Percentiles rank a stretch among this genome's conserved stretches.
Conservation (phyloP, 2,329 filamentous ascomycete species). For the Paramyrothecium sp. region DNA sequence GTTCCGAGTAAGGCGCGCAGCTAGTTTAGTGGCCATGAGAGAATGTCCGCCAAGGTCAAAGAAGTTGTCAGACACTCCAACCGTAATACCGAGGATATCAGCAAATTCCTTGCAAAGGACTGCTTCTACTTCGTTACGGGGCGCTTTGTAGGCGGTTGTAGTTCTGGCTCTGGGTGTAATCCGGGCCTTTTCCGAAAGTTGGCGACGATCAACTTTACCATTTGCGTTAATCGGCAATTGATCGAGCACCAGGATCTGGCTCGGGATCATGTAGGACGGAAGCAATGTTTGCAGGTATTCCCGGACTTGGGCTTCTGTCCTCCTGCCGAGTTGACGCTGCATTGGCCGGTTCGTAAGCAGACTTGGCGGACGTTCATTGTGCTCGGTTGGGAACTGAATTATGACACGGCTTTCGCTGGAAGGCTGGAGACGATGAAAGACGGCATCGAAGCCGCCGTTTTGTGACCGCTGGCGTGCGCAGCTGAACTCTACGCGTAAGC, state of each 20-base stretch:
- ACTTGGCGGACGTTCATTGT: background rate
- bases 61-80: background rate
- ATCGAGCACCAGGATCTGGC: constrained; percentile 9
- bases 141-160: too few relatives aligned
- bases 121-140: background rate
- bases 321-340: background rate
- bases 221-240: constrained; percentile 15
- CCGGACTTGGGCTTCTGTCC: background rate
- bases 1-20: background rate
- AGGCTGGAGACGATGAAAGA: constrained; percentile 17
- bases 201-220: constrained; percentile 14
- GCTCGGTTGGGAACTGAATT: constrained; percentile 11
- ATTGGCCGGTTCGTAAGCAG: constrained; percentile 2
- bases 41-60: background rate
- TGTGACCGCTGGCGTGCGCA: constrained; percentile 35
- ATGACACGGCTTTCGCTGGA: background rate
- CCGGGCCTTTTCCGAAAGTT: background rate
- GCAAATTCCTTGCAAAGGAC: background rate
- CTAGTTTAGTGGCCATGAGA: background rate
- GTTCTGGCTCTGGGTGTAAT: background rate
- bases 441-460: constrained; percentile 10
- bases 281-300: background rate
- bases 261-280: constrained; percentile 16
- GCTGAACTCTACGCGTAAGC: constrained; percentile 42
- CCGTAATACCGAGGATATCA: background rate